Evolutionary conservation across 2,329 filamentous ascomycete species (phyloP).

Genomic region (Cadophora sp.): DNA sequence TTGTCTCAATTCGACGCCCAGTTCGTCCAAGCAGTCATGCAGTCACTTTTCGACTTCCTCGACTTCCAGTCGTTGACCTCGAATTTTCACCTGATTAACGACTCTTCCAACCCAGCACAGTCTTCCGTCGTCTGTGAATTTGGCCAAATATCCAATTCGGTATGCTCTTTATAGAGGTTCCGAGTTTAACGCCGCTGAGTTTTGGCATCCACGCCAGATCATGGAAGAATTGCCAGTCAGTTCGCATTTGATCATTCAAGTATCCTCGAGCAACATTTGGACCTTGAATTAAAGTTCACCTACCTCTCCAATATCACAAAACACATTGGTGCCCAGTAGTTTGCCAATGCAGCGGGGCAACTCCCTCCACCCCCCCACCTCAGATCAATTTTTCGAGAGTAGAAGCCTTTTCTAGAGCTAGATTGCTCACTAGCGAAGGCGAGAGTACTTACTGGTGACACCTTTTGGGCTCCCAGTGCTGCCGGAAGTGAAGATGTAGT

Average conservation of each 20-base stretch:
- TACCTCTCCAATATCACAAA: constrained; percentile 36
- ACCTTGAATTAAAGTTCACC: constrained; percentile 48
- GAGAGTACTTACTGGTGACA: constrained; percentile 20
- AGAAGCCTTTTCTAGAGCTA: background rate
- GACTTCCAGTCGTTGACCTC: constrained; percentile 65
- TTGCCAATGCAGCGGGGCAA: constrained; percentile 14
- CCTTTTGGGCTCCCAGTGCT: constrained; percentile 42
- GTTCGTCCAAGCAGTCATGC: background rate
- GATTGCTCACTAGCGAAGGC: constrained; percentile 1
- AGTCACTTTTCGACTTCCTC: constrained; percentile 42
- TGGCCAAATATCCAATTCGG: constrained; percentile 65
- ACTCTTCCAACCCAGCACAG: constrained; percentile 66
- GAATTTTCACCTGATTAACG: constrained; percentile 69
- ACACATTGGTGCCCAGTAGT: constrained; percentile 19
- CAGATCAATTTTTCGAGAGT: background rate
- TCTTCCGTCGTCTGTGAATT: constrained; percentile 56
- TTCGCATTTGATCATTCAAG: constrained; percentile 64
- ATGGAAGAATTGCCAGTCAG: constrained; percentile 62
- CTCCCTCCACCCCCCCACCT: constrained; percentile 16
- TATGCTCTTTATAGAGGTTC: constrained; percentile 53
- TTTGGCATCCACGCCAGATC: constrained; percentile 54
- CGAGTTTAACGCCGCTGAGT: constrained; percentile 20
- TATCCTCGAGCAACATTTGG: constrained; percentile 68
- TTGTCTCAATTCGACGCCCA: background rate
- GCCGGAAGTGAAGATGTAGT: constrained; percentile 42